Conservation (phyloP, 2,329 filamentous ascomycete species). For the Boeremia exigua region DNA sequence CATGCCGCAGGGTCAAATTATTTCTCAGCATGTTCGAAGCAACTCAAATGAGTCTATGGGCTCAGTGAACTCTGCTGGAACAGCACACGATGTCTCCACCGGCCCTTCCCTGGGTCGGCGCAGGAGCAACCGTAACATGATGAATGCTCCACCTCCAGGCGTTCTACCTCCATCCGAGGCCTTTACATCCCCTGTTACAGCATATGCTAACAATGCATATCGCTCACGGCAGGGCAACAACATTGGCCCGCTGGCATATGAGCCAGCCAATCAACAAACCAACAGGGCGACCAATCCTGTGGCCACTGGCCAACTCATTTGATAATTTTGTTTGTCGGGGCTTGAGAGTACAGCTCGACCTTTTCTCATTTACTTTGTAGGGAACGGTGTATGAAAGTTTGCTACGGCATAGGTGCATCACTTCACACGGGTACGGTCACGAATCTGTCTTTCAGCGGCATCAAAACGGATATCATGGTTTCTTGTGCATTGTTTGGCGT, state of each 20-base stretch:
- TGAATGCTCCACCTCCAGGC: slow-evolving; percentile 30
- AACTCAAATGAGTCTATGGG: slow-evolving; percentile 44
- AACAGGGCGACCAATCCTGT: slow-evolving; percentile 38
- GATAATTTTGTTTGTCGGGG: background rate
- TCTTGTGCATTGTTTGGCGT: slow-evolving; percentile 17
- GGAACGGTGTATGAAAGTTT: slow-evolving; percentile 5
- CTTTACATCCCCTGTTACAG: slow-evolving; percentile 31
- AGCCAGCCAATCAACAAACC: slow-evolving; percentile 35
- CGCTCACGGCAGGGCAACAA: slow-evolving; percentile 32
- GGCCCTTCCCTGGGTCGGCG: slow-evolving; percentile 41
- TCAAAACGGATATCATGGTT: slow-evolving; percentile 23
- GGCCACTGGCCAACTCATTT: slow-evolving; percentile 44
- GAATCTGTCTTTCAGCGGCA: slow-evolving; percentile 32
- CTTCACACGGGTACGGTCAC: slow-evolving; percentile 18
- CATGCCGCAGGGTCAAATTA: slow-evolving; percentile 16
- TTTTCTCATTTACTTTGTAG: slow-evolving; percentile 8
- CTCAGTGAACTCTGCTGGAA: slow-evolving; percentile 39
- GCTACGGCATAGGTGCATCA: slow-evolving; percentile 11
- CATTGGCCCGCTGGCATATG: slow-evolving; percentile 32
- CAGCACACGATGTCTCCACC: slow-evolving; percentile 31
- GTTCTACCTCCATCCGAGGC: slow-evolving; percentile 31
- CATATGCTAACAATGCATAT: slow-evolving; percentile 40
- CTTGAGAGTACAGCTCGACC: background rate
- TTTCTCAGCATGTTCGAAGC: slow-evolving; percentile 35
- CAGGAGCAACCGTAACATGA: slow-evolving; percentile 46